phyloP scores from a whole-genome alignment of 371 early-diverging fungal species.

The Haplosporangium sp. region DNA sequence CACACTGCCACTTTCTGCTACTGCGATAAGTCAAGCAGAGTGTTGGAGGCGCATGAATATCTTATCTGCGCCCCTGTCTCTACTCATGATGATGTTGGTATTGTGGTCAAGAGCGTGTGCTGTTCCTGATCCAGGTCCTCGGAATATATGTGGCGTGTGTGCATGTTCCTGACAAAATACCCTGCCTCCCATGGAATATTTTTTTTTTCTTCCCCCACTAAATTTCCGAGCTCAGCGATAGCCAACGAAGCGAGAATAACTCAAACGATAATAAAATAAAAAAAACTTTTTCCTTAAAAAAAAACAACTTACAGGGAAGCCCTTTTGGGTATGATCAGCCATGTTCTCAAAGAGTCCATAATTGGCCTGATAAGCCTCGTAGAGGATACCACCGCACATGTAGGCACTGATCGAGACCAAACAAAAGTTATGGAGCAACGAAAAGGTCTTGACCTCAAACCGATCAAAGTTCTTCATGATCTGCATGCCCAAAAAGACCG shows the following conservation, averaged over 20 bases:
- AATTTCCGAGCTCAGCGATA: background rate
- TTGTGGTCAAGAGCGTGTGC: too few species aligned
- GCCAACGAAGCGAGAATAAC: background rate
- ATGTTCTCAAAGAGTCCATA: conserved; percentile 62
- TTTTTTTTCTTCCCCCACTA: conserved; percentile 10
- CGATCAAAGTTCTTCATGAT: conserved; percentile 58
- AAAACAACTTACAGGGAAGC: conserved; percentile 57
- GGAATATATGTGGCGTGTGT: too few species aligned
- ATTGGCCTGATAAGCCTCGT: conserved; percentile 59
- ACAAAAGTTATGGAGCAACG: conserved; percentile 62
- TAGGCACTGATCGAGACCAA: conserved; percentile 63
- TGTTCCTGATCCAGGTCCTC: too few species aligned
- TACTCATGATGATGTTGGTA: too few species aligned
- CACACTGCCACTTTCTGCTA: too few species aligned
- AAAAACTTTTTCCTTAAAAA: conserved; percentile 3
- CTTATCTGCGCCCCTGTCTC: too few species aligned
- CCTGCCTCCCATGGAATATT: background rate
- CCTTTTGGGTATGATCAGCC: conserved; percentile 50
- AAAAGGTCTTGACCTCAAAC: conserved; percentile 59
- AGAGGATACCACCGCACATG: conserved; percentile 61
- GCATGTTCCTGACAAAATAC: too few species aligned
- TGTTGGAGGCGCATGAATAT: too few species aligned
- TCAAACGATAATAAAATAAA: background rate
- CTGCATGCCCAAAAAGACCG: conserved; percentile 59
- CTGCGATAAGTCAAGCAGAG: too few species aligned